Evolutionary conservation across 2,329 filamentous ascomycete genomes (phyloP).

Genomic region (Phoma sp.): DNA sequence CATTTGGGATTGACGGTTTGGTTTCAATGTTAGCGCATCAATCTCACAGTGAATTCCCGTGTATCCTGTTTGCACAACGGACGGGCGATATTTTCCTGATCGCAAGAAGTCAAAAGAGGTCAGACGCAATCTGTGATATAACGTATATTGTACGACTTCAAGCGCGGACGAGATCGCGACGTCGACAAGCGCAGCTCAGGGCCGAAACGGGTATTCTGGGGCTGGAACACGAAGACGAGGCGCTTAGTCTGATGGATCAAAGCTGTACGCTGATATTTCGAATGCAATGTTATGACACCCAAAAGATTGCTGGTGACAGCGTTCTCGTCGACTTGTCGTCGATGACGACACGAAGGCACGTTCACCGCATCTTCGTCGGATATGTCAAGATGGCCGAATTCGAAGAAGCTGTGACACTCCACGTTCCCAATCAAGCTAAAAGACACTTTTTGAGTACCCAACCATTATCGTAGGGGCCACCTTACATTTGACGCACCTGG

Average conservation of each 20-base stretch:
- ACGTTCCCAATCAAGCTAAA: slow-evolving; percentile 13
- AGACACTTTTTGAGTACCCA: slow-evolving; percentile 3
- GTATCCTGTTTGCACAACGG: too few relatives aligned
- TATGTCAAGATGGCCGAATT: slow-evolving; percentile 8
- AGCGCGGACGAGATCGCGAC: not conserved
- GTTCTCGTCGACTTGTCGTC: slow-evolving; percentile 17
- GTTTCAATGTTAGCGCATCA: not conserved
- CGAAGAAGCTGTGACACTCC: slow-evolving; percentile 15
- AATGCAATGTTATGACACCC: not conserved
- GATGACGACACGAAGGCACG: slow-evolving; percentile 19
- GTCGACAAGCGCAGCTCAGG: not conserved
- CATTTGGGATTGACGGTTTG: not conserved
- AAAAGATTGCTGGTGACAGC: slow-evolving; percentile 1
- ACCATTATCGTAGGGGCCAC: slow-evolving; percentile 28
- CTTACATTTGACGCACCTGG: slow-evolving; percentile 20
- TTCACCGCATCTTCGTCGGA: slow-evolving; percentile 21
- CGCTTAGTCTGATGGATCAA: not conserved
- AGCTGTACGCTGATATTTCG: not conserved
- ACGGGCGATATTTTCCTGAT: not conserved
- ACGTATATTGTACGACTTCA: not conserved
- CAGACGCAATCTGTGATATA: not conserved
- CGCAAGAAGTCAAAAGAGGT: not conserved
- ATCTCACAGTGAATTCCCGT: not conserved
- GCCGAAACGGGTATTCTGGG: not conserved
- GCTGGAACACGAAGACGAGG: not conserved